phyloP scores from a whole-genome alignment of 441 rosid genomes.

The Bocquillonia castaneifolia region DNA sequence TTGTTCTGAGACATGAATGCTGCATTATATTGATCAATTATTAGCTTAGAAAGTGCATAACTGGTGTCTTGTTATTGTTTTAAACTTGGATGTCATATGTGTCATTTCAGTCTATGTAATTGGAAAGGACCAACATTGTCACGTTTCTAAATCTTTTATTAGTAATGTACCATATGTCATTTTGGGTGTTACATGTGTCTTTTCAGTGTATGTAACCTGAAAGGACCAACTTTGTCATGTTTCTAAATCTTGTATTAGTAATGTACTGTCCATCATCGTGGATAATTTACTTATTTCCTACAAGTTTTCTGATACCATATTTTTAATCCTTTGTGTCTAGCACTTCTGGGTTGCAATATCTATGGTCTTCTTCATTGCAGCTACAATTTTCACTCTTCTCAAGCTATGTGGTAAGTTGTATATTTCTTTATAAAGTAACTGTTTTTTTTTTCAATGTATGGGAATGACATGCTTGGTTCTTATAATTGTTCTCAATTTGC shows the following conservation, averaged over 20 bases:
- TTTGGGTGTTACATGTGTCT: too few species aligned
- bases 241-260: slow-evolving; percentile 1
- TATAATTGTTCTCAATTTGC: not conserved
- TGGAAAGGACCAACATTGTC: not conserved
- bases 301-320: slow-evolving; percentile 15
- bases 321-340: slow-evolving; percentile 37
- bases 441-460: not conserved
- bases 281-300: not conserved
- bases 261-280: not conserved
- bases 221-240: not conserved
- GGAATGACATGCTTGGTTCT: slow-evolving; percentile 2
- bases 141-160: too few species aligned
- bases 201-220: too few species aligned
- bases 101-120: too few species aligned
- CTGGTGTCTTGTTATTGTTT: not conserved
- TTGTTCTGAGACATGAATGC: not conserved
- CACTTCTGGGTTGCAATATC: slow-evolving; percentile 98
- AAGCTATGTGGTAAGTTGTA: slow-evolving; percentile 73
- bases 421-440: not conserved
- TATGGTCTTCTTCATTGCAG: slow-evolving; percentile 93
- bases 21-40: not conserved
- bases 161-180: not conserved
- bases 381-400: slow-evolving; percentile 80
- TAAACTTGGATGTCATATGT: too few species aligned
- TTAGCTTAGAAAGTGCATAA: not conserved